Evolutionary conservation across 2,329 filamentous ascomycete genomes (phyloP).

Genomic region (Fusarium sp.): DNA sequence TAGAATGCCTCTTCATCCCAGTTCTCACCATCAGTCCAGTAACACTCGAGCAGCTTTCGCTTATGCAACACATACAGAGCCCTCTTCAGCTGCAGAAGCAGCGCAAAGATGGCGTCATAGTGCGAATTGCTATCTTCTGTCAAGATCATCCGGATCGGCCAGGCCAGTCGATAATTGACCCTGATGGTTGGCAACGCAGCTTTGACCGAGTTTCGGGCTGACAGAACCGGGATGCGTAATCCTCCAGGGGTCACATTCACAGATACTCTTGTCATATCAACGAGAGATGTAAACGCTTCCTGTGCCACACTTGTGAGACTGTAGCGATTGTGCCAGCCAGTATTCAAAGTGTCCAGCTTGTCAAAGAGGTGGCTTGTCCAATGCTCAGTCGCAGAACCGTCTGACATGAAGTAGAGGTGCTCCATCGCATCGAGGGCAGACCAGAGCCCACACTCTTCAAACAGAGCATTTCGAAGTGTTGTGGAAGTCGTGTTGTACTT

Average conservation of each 20-base stretch:
- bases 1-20: conserved; percentile 62
- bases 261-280: conserved; percentile 73
- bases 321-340: conserved; percentile 83
- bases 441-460: conserved; percentile 75
- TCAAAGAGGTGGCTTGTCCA: conserved; percentile 80
- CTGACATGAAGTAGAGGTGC: conserved; percentile 79
- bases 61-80: conserved; percentile 75
- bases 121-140: conserved; percentile 70
- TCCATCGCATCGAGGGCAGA: conserved; percentile 75
- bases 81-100: conserved; percentile 82
- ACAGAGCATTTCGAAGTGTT: conserved; percentile 74
- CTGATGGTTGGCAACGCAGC: conserved; percentile 70
- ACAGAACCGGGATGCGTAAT: conserved; percentile 56
- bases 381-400: conserved; percentile 74
- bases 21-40: conserved; percentile 50
- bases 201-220: conserved; percentile 67
- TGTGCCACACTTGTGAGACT: conserved; percentile 82
- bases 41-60: conserved; percentile 58
- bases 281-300: conserved; percentile 71
- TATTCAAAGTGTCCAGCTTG: conserved; percentile 72
- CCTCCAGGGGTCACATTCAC: conserved; percentile 62
- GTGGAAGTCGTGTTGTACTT: conserved; percentile 78
- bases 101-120: conserved; percentile 80
- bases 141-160: conserved; percentile 79
- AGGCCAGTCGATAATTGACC: conserved; percentile 75